Conservation (phyloP, 768 basidiomycete species). For the Termitomyces heimii region DNA sequence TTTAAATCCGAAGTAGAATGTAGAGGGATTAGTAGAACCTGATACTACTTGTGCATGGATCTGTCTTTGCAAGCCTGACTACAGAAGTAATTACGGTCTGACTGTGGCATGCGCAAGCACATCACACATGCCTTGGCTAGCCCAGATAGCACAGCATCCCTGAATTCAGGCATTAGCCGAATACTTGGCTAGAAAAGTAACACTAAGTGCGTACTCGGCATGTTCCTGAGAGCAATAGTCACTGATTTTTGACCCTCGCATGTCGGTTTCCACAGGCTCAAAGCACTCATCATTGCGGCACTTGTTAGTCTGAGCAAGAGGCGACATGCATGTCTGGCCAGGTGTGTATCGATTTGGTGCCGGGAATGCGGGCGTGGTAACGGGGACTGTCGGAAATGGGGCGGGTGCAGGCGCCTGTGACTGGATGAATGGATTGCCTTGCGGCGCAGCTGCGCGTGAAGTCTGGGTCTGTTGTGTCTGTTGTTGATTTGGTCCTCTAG, state of each 20-base stretch:
- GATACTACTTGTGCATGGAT: conserved; percentile 42
- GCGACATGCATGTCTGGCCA: neutral
- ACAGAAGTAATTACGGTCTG: conserved; percentile 59
- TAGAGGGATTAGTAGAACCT: neutral
- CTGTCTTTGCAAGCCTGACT: conserved; percentile 51
- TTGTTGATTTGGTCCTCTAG: neutral
- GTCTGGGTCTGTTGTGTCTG: neutral
- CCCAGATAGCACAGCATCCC: conserved; percentile 53
- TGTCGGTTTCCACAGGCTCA: conserved; percentile 50
- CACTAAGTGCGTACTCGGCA: conserved; percentile 44
- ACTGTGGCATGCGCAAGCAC: conserved; percentile 57
- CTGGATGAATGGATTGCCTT: conserved; percentile 19
- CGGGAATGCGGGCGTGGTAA: neutral
- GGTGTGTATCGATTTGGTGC: conserved; percentile 10
- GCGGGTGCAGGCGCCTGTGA: neutral
- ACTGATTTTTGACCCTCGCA: conserved; percentile 42
- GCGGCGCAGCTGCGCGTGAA: neutral
- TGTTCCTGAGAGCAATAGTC: conserved; percentile 58
- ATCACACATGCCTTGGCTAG: conserved; percentile 54
- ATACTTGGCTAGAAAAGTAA: conserved; percentile 4
- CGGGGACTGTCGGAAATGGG: neutral
- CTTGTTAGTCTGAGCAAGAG: conserved; percentile 19
- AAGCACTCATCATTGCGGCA: conserved; percentile 55
- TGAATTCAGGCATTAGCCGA: conserved; percentile 16
- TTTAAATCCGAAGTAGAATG: neutral